These are phyloP conservation scores for Claviceps arundinis DNA, from an alignment of 2,329 filamentous ascomycete genomes.

Conservation along the genomic window DNA sequence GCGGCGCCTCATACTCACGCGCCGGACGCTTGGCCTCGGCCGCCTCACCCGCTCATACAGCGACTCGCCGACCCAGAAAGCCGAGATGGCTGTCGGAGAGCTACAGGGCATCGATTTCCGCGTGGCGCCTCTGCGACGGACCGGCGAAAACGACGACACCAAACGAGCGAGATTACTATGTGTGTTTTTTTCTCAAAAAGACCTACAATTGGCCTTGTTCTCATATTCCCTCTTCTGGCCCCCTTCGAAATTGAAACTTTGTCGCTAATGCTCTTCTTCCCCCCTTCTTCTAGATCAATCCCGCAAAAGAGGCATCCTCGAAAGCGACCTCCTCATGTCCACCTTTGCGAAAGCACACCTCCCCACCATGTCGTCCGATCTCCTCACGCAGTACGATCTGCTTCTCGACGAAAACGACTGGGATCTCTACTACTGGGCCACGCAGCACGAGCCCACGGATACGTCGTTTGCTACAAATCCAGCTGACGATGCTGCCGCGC, in stretches of 20 bases:
- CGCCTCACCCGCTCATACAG: constrained; percentile 1
- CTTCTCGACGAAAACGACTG: constrained; percentile 99
- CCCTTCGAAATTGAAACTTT: too few species aligned
- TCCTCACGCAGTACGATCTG: constrained; percentile 73
- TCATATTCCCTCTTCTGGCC: too few species aligned
- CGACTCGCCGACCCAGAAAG: neutral
- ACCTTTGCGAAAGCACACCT: constrained; percentile 84
- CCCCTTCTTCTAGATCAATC: constrained; percentile 59
- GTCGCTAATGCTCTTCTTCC: neutral
- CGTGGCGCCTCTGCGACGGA: constrained; percentile 76
- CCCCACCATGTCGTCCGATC: constrained; percentile 53
- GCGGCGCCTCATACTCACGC: neutral
- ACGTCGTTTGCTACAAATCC: constrained; percentile 32
- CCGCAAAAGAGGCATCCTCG: constrained; percentile 88
- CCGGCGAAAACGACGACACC: constrained; percentile 71
- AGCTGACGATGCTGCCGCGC: neutral
- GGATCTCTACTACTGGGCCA: constrained; percentile 99
- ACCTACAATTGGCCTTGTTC: too few species aligned
- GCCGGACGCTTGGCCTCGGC: constrained; percentile 1
- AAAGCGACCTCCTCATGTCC: constrained; percentile 88
- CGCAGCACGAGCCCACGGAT: constrained; percentile 52
- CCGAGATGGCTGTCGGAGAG: constrained; percentile 70
- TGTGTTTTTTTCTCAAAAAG: constrained; percentile 23
- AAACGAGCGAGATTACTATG: constrained; percentile 74
- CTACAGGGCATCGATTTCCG: constrained; percentile 76